phyloP scores from a whole-genome alignment of 2,329 filamentous ascomycete genomes.

The Escovopsis sp. region DNA sequence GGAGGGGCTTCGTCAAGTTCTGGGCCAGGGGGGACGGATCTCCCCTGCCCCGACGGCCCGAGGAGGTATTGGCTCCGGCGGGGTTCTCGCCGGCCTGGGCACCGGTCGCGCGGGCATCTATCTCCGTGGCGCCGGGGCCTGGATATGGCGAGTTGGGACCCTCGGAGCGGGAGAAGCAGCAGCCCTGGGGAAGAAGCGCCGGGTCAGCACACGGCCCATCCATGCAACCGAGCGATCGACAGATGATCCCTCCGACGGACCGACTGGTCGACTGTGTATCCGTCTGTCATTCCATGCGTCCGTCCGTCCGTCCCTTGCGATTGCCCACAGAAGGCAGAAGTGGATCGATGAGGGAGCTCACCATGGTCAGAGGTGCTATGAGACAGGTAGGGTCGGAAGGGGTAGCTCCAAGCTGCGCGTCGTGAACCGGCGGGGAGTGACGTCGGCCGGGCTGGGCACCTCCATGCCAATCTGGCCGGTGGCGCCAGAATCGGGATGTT shows the following conservation, averaged over 20 bases:
- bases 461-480: conserved; percentile 8
- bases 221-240: no score
- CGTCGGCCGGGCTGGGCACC: conserved; percentile 2
- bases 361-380: neutral
- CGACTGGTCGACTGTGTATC: neutral
- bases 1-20: conserved; percentile 56
- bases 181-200: conserved; percentile 33
- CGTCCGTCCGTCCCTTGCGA: no score
- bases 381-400: neutral
- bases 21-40: conserved; percentile 34
- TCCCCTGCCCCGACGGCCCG: conserved; percentile 18
- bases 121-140: conserved; percentile 27
- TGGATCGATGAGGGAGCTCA: neutral
- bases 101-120: conserved; percentile 40
- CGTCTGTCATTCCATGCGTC: no score
- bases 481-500: conserved; percentile 1
- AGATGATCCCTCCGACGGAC: no score
- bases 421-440: neutral
- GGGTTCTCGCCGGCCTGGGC: conserved; percentile 14
- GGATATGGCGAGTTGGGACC: conserved; percentile 40
- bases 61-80: conserved; percentile 10
- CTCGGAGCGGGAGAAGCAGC: conserved; percentile 38
- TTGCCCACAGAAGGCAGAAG: no score
- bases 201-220: no score
- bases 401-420: neutral